phyloP scores from a whole-genome alignment of 495 filamentous ascomycete species.

The Entonaema liquescens region DNA sequence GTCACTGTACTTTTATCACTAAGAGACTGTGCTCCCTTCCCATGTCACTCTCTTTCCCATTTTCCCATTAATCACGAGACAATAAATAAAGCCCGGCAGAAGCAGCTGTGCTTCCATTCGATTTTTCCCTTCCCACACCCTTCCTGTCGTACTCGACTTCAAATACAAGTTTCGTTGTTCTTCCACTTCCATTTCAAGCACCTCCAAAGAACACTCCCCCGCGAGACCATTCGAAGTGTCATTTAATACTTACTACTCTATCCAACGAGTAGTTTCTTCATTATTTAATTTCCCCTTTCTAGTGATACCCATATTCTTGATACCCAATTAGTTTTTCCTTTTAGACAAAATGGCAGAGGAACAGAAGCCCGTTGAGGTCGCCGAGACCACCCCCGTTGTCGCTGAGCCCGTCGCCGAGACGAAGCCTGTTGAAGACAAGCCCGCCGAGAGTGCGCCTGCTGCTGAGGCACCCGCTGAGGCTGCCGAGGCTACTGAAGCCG shows the following conservation, averaged over 20 bases:
- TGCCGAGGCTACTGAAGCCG: slow-evolving; percentile 52
- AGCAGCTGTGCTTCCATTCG: slow-evolving; percentile 43
- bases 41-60: slow-evolving; percentile 45
- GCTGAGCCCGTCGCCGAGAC: slow-evolving; percentile 58
- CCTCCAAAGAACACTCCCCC: slow-evolving; percentile 25
- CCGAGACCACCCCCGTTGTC: slow-evolving; percentile 51
- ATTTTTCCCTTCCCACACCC: slow-evolving; percentile 37
- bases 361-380: slow-evolving; percentile 55
- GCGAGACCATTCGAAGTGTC: slow-evolving; percentile 43
- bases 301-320: slow-evolving; percentile 59
- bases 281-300: slow-evolving; percentile 51
- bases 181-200: slow-evolving; percentile 32
- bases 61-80: slow-evolving; percentile 44
- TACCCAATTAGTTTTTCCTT: slow-evolving; percentile 55
- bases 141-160: slow-evolving; percentile 43
- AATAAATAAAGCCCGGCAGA: slow-evolving; percentile 47
- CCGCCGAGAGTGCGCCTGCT: slow-evolving; percentile 41
- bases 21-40: slow-evolving; percentile 42
- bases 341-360: slow-evolving; percentile 58
- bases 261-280: slow-evolving; percentile 40
- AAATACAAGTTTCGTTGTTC: slow-evolving; percentile 38
- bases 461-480: slow-evolving; percentile 61
- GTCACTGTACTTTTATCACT: slow-evolving; percentile 23
- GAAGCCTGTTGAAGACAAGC: slow-evolving; percentile 54
- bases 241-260: slow-evolving; percentile 42